Evolutionary conservation across 257 asterid species (phyloP), one percentile per base, ranked within the genome.

Genomic region (Osmanthus fragrans): DNA sequence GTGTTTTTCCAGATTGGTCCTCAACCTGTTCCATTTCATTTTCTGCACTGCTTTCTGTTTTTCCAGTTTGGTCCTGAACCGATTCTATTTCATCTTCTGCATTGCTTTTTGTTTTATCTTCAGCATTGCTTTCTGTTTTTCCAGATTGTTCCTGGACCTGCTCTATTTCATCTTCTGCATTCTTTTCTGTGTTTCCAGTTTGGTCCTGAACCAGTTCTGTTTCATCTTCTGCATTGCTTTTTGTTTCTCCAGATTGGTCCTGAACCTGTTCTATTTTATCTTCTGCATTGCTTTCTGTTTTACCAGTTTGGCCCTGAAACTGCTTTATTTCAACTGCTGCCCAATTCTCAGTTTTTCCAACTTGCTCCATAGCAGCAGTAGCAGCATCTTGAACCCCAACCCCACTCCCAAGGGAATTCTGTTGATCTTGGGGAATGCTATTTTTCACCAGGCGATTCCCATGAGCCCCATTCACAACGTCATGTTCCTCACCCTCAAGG

Each of bases 291-390:
- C 56, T 72, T 63, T 63, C 82, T n/a, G 39, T 33, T 0, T 9
- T 42, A 37, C 42, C 12, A 37, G 42, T 37, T 37, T 8, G 42
- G 42, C 42, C 42, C 11, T 37, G 42, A 12, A 42, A 30, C 66
- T 68, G 33, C 79, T 79, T 39, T 10, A 39, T 56, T 69, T 51
- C 79, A 74, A 21, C 60, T 67, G 29, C 83, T 34, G 16, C 78
- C 39, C 34, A 32, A 66, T 18, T 9, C 47, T 69, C 77, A 60
- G 5, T 34, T 70, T 58, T 74, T 27, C 25, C 47, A 19, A 3
- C 49, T 54, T 54, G 64, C 25, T 19, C 12, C 64, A n/a, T 2
- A 19, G 64, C 10, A n/a, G n/a, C n/a, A 23, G 2, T 27, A 54
- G 21, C 58, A 16, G 25, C 16, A n/a, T 8, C 75, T n/a, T 30